A percentile compares a stretch with the other conserved stretches of the same genome.
phyloP scores from a whole-genome alignment of 2,329 filamentous ascomycete species.

The Tolypocladium sp. region DNA sequence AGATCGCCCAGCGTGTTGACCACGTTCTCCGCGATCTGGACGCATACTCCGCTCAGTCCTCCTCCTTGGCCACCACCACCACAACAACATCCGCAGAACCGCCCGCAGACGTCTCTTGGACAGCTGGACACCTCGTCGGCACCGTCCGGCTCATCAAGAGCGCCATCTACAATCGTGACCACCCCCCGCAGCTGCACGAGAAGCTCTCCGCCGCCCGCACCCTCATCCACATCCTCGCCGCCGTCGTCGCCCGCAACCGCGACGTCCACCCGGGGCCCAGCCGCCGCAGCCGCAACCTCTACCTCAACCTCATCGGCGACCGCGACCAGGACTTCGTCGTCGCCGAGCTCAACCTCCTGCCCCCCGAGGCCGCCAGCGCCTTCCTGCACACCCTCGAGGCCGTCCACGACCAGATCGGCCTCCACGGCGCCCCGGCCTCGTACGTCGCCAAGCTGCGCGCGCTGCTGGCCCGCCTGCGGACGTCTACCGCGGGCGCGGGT shows the following conservation, averaged over 20 bases:
- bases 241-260: conserved; percentile 30
- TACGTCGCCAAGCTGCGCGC: conserved; percentile 26
- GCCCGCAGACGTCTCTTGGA: conserved; percentile 36
- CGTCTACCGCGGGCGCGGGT: conserved; percentile 12
- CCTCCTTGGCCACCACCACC: background rate
- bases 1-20: conserved; percentile 36
- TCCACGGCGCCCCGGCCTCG: conserved; percentile 21
- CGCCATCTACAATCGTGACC: conserved; percentile 27
- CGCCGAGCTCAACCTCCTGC: conserved; percentile 31
- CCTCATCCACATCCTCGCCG: conserved; percentile 37
- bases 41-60: conserved; percentile 13
- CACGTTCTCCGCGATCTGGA: conserved; percentile 37
- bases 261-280: conserved; percentile 22
- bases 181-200: conserved; percentile 27
- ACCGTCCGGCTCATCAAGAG: conserved; percentile 33
- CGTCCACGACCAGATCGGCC: conserved; percentile 21
- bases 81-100: conserved; percentile 15
- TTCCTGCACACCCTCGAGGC: conserved; percentile 29
- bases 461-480: conserved; percentile 20
- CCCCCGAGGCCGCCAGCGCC: conserved; percentile 30
- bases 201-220: conserved; percentile 35
- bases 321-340: conserved; percentile 34
- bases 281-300: conserved; percentile 33
- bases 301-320: conserved; percentile 36
- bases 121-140: conserved; percentile 34